phyloP scores from a whole-genome alignment of 2,329 filamentous ascomycete species.

The Emergomyces orientalis region DNA sequence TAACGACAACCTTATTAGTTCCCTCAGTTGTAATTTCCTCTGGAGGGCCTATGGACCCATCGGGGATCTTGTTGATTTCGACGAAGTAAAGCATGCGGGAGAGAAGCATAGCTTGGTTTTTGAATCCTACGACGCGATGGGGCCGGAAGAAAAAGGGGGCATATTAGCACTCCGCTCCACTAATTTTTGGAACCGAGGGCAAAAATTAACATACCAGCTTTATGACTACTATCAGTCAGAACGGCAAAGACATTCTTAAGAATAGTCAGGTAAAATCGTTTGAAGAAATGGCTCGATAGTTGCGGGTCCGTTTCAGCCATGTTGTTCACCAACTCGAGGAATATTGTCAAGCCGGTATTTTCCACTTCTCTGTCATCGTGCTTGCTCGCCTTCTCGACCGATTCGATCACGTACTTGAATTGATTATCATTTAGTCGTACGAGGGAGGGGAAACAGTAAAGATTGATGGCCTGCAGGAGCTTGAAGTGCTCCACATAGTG shows the following conservation, averaged over 20 bases:
- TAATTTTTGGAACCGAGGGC: neutral
- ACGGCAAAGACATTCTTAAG: conserved; percentile 98
- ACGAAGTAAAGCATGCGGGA: conserved; percentile 96
- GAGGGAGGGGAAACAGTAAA: conserved; percentile 92
- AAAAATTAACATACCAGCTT: conserved; percentile 53
- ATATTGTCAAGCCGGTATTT: conserved; percentile 94
- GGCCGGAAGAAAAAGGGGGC: neutral
- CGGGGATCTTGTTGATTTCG: conserved; percentile 70
- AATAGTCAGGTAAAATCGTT: conserved; percentile 91
- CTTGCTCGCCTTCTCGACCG: conserved; percentile 99
- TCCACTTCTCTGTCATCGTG: conserved; percentile 98
- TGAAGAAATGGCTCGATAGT: conserved; percentile 93
- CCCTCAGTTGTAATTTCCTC: conserved; percentile 51
- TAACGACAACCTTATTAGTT: conserved; percentile 79
- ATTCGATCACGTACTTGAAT: conserved; percentile 99
- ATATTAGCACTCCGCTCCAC: neutral
- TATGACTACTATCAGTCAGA: conserved; percentile 93
- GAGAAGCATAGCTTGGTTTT: conserved; percentile 88
- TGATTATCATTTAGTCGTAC: conserved; percentile 90
- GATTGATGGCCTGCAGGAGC: conserved; percentile 85
- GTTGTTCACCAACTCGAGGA: conserved; percentile 91
- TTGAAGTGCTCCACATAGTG: conserved; percentile 99
- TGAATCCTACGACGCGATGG: conserved; percentile 54
- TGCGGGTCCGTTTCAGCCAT: conserved; percentile 82
- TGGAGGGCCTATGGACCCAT: conserved; percentile 77